Evolutionary conservation across 2,329 filamentous ascomycete genomes (phyloP).

Genomic region (Paecilomyces niveus): DNA sequence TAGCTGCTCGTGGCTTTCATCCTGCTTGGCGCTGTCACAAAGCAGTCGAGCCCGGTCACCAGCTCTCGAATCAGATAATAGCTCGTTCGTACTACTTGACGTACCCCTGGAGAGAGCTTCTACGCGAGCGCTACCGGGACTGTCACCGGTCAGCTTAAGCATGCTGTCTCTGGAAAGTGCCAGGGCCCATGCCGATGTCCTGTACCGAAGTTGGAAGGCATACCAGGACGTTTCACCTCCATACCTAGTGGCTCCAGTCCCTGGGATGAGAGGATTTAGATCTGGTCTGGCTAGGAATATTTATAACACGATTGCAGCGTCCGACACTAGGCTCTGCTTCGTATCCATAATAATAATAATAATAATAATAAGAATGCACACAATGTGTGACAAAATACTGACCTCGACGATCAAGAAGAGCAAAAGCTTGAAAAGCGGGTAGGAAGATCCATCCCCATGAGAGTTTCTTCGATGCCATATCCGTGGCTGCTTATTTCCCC

Average conservation of each 20-base stretch:
- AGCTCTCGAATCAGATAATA: not conserved
- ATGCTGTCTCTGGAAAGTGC: not conserved
- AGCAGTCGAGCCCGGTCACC: not conserved
- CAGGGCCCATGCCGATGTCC: not conserved
- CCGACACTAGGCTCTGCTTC: not conserved
- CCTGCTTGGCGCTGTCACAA: not conserved
- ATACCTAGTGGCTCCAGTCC: not conserved
- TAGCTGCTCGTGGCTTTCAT: not conserved
- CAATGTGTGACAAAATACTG: not conserved
- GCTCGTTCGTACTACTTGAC: not conserved
- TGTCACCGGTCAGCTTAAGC: not conserved
- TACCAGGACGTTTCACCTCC: not conserved
- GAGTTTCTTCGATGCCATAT: not conserved
- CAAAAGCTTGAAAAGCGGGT: not conserved
- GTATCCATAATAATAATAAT: not conserved
- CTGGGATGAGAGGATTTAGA: not conserved
- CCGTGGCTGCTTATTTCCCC: not conserved
- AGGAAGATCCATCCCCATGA: not conserved
- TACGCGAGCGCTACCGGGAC: not conserved
- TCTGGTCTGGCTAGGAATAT: not conserved
- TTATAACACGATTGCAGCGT: not conserved
- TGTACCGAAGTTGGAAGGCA: not conserved
- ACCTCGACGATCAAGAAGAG: not conserved
- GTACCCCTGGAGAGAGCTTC: not conserved
- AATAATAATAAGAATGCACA: not conserved